A percentile compares a stretch with the other conserved stretches of the same genome.
Evolutionary conservation across 169 alveolate genomes (phyloP).

Genomic region (Cryptosporidium andersoni): DNA sequence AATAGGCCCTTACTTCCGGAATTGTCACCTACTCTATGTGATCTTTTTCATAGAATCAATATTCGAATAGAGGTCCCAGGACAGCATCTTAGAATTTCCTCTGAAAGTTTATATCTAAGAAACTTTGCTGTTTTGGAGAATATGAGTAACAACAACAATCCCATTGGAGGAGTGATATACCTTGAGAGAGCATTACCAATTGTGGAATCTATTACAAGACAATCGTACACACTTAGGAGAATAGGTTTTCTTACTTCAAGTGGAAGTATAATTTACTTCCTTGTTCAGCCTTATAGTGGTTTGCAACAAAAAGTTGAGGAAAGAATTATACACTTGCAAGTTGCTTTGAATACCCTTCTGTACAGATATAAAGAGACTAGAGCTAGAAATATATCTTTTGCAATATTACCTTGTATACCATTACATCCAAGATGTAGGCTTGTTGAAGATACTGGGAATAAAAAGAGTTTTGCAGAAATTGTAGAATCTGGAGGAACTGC

Average conservation of each 20-base stretch:
- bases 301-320: slow-evolving; percentile 76
- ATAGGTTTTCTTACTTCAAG: slow-evolving; percentile 74
- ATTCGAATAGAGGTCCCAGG: slow-evolving; percentile 78
- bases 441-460: slow-evolving; percentile 73
- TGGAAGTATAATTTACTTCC: slow-evolving; percentile 73
- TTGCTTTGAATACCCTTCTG: slow-evolving; percentile 70
- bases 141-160: slow-evolving; percentile 20
- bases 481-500: slow-evolving; percentile 65
- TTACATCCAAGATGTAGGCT: slow-evolving; percentile 77
- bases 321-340: slow-evolving; percentile 75
- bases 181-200: slow-evolving; percentile 71
- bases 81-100: slow-evolving; percentile 58
- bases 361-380: slow-evolving; percentile 73
- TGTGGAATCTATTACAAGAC: slow-evolving; percentile 65
- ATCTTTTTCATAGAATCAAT: slow-evolving; percentile 72
- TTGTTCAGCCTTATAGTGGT: slow-evolving; percentile 78
- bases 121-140: slow-evolving; percentile 68
- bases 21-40: slow-evolving; percentile 74
- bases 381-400: slow-evolving; percentile 72
- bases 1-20: slow-evolving; percentile 70
- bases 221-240: slow-evolving; percentile 74
- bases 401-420: slow-evolving; percentile 72
- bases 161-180: slow-evolving; percentile 72
- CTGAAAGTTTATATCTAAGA: slow-evolving; percentile 69
- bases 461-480: slow-evolving; percentile 69